A percentile compares a stretch with the other conserved stretches of the same genome.
Evolutionary conservation across 768 basidiomycete genomes (phyloP).

Genomic region (Rhodocollybia butyracea): DNA sequence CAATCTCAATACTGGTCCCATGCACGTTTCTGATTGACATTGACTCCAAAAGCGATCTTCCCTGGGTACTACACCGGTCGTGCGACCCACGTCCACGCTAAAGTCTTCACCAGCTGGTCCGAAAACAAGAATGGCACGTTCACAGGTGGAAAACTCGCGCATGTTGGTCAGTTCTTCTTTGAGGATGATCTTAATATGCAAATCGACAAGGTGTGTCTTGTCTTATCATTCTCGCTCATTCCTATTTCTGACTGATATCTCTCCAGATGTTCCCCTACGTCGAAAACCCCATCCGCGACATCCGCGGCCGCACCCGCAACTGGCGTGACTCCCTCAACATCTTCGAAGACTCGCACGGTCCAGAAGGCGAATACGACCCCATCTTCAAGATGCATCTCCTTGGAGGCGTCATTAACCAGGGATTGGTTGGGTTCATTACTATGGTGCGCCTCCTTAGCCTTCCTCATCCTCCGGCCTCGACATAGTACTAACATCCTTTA

Average conservation of each 20-base stretch:
- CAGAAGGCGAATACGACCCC: slow-evolving; percentile 49
- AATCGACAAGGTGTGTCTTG: slow-evolving; percentile 38
- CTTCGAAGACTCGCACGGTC: slow-evolving; percentile 47
- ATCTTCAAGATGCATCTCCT: slow-evolving; percentile 48
- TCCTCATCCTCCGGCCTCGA: too few species aligned
- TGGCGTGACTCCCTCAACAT: slow-evolving; percentile 52
- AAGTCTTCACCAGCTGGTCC: slow-evolving; percentile 50
- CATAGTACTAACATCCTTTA: not conserved
- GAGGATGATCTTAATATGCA: slow-evolving; percentile 48
- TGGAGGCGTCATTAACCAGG: slow-evolving; percentile 49
- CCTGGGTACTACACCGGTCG: slow-evolving; percentile 57
- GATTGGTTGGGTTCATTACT: slow-evolving; percentile 51
- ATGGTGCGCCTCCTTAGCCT: slow-evolving; percentile 41
- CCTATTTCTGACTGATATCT: not conserved
- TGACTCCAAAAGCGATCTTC: slow-evolving; percentile 39
- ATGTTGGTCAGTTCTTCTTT: slow-evolving; percentile 57
- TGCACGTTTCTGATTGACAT: not conserved
- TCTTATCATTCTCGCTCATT: not conserved
- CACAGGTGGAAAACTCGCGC: slow-evolving; percentile 38
- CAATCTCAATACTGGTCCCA: not conserved
- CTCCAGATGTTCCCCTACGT: slow-evolving; percentile 49
- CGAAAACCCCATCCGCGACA: slow-evolving; percentile 45
- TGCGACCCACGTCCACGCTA: slow-evolving; percentile 53
- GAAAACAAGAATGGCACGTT: slow-evolving; percentile 42
- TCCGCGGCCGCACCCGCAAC: slow-evolving; percentile 47